phyloP scores from a whole-genome alignment of 495 filamentous ascomycete genomes.

The Bathelium albidoporum region DNA sequence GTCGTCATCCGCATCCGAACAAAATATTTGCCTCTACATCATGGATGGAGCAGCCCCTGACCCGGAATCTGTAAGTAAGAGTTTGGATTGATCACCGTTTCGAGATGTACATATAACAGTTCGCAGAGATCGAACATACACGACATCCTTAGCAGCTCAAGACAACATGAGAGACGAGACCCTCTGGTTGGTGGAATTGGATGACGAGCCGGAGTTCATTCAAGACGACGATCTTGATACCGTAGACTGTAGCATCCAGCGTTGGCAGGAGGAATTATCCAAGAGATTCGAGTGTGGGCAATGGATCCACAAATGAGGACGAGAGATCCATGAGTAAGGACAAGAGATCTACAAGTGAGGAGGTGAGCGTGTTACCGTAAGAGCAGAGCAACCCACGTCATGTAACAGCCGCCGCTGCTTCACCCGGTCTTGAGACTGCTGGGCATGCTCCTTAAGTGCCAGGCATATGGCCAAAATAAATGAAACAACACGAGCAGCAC shows the following conservation, averaged over 20 bases:
- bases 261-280: neutral
- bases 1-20: neutral
- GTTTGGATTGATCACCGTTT: neutral
- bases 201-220: neutral
- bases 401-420: too few species aligned
- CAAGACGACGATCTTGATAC: neutral
- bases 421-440: too few species aligned
- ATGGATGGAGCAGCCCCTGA: neutral
- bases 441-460: too few species aligned
- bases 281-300: neutral
- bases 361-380: too few species aligned
- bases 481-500: too few species aligned
- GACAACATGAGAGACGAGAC: neutral
- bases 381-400: too few species aligned
- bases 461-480: too few species aligned
- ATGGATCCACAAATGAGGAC: too few species aligned
- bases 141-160: neutral
- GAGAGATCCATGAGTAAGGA: too few species aligned
- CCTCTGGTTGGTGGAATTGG: neutral
- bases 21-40: neutral
- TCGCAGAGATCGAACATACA: neutral
- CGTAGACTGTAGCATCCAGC: neutral
- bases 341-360: too few species aligned
- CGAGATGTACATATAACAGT: neutral
- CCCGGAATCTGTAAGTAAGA: neutral